Evolutionary conservation across 306 rosid species (phyloP).

Genomic region (Cicer cuneatum): DNA sequence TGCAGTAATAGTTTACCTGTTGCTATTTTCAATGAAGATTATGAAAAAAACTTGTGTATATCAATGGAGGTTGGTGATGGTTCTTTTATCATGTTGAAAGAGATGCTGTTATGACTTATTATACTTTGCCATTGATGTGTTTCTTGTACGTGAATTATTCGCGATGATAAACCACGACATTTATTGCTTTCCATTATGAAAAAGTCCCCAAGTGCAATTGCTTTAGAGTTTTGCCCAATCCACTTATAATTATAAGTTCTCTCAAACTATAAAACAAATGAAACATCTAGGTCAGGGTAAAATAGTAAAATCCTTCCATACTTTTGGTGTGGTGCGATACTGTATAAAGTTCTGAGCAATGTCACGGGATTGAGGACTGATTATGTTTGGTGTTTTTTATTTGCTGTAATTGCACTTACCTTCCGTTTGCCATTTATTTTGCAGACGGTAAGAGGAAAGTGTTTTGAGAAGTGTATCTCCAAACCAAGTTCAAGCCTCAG

Average conservation of each 20-base stretch:
- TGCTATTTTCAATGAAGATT: conserved; percentile 11
- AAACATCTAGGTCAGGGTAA: background rate
- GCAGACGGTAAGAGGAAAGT: conserved; percentile 85
- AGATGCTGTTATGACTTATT: background rate
- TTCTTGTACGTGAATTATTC: background rate
- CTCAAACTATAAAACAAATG: background rate
- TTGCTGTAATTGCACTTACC: background rate
- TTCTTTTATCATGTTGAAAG: conserved; percentile 11
- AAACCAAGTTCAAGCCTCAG: conserved; percentile 94
- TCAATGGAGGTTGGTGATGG: background rate
- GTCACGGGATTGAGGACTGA: background rate
- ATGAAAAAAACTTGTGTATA: background rate
- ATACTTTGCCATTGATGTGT: conserved; percentile 9
- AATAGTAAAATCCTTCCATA: background rate
- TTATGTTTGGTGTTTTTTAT: background rate
- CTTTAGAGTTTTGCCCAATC: background rate
- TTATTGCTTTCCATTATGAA: background rate
- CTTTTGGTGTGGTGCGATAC: background rate
- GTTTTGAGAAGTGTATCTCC: conserved; percentile 90
- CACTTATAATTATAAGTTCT: background rate
- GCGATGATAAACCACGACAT: background rate
- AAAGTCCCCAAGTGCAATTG: background rate
- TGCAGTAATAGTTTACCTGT: background rate
- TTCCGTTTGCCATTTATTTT: conserved; percentile 28
- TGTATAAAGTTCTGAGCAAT: background rate